phyloP scores from a whole-genome alignment of 441 rosid genomes.

The Pelargonium exstipulatum region DNA sequence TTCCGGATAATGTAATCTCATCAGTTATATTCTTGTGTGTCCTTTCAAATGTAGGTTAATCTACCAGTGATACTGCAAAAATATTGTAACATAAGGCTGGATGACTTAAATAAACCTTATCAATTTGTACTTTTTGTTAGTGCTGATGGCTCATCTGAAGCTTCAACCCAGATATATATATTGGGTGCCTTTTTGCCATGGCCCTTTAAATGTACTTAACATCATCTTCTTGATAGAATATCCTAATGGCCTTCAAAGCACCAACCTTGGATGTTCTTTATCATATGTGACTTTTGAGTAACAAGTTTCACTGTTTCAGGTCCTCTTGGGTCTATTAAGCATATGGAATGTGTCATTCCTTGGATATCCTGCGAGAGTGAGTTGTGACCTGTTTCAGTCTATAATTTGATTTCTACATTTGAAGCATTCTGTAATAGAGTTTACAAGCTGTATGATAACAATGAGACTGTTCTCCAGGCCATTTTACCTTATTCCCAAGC shows the following conservation, averaged over 20 bases:
- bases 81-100: not conserved
- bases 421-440: slow-evolving; percentile 3
- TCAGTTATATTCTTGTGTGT: not conserved
- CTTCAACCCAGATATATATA: not conserved
- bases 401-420: slow-evolving; percentile 6
- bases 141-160: not conserved
- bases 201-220: not conserved
- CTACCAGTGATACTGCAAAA: slow-evolving; percentile 1
- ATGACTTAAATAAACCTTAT: not conserved
- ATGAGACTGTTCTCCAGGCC: slow-evolving; percentile 44
- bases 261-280: slow-evolving; percentile 10
- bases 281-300: slow-evolving; percentile 16
- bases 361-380: slow-evolving; percentile 90
- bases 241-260: not conserved
- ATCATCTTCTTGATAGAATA: not conserved
- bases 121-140: not conserved
- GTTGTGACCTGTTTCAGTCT: slow-evolving; percentile 22
- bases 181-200: not conserved
- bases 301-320: slow-evolving; percentile 41
- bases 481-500: slow-evolving; percentile 94
- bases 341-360: slow-evolving; percentile 93
- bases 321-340: slow-evolving; percentile 78
- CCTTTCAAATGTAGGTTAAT: not conserved
- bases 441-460: slow-evolving; percentile 1
- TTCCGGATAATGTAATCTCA: slow-evolving; percentile 11